A percentile compares a stretch with the other conserved stretches of the same genome.
phyloP scores from a whole-genome alignment of 768 basidiomycete genomes.

The Pleurotus eryngii region DNA sequence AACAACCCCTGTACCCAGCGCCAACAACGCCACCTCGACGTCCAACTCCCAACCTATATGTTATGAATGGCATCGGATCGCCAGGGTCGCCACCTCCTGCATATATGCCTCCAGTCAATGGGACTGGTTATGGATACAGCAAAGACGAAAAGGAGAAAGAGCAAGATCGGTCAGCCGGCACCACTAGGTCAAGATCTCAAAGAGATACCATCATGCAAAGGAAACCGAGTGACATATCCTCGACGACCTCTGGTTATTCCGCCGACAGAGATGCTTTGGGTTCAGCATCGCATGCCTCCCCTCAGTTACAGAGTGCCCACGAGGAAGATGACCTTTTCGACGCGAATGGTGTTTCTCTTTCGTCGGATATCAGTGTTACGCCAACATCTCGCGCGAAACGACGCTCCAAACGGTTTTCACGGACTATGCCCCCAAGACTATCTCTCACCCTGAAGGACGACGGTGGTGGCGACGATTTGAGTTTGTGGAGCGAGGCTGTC shows the following conservation, averaged over 20 bases:
- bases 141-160: background rate
- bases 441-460: slow-evolving; percentile 46
- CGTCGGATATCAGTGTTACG: background rate
- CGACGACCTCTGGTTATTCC: background rate
- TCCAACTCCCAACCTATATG: slow-evolving; percentile 6
- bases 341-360: background rate
- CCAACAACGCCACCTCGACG: slow-evolving; percentile 27
- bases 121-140: background rate
- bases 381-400: background rate
- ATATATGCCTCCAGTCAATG: background rate
- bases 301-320: background rate
- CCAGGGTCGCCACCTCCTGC: slow-evolving; percentile 7
- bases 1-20: slow-evolving; percentile 42
- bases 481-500: slow-evolving; percentile 49
- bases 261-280: slow-evolving; percentile 1
- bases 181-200: background rate
- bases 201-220: slow-evolving; percentile 1
- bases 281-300: background rate
- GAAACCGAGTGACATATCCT: slow-evolving; percentile 2
- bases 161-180: background rate
- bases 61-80: slow-evolving; percentile 3
- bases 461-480: slow-evolving; percentile 39
- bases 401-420: slow-evolving; percentile 20
- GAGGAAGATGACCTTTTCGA: background rate
- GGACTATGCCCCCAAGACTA: slow-evolving; percentile 46